A percentile compares a stretch with the other conserved stretches of the same genome.
Evolutionary conservation across 495 filamentous ascomycete genomes (phyloP).

Genomic region (Monascus purpureus): DNA sequence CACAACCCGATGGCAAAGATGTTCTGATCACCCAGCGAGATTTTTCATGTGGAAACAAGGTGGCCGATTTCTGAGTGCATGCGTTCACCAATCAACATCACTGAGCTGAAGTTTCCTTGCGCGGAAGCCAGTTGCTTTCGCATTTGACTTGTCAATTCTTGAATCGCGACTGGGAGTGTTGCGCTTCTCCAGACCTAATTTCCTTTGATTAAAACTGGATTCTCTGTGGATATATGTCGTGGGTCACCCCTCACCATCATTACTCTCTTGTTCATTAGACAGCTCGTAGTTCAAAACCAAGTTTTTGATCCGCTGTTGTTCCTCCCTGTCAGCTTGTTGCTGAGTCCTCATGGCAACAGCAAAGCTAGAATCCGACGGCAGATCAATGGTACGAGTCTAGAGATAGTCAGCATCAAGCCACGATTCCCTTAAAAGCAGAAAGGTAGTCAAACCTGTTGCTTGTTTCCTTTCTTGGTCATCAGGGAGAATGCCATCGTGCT

Average conservation of each 20-base stretch:
- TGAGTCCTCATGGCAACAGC: constrained; percentile 91
- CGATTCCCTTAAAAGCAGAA: background rate
- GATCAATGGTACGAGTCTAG: constrained; percentile 83
- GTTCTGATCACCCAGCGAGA: too few relatives aligned
- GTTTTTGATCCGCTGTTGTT: constrained; percentile 96
- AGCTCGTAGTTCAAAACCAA: constrained; percentile 94
- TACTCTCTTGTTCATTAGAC: constrained; percentile 56
- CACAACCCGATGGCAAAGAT: too few relatives aligned
- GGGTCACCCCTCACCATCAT: constrained; percentile 40
- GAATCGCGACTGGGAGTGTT: constrained; percentile 18
- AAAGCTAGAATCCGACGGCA: constrained; percentile 89
- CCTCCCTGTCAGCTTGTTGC: constrained; percentile 86
- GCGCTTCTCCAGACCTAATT: constrained; percentile 22
- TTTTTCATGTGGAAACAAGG: too few relatives aligned
- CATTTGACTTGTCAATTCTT: constrained; percentile 51
- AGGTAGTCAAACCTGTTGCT: constrained; percentile 59
- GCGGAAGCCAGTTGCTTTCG: constrained; percentile 64
- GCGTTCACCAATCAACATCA: constrained; percentile 86
- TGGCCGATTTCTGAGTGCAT: too few relatives aligned
- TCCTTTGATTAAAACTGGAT: background rate
- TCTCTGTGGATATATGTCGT: too few relatives aligned
- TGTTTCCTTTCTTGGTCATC: constrained; percentile 90
- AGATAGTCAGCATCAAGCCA: constrained; percentile 3
- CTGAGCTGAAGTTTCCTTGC: constrained; percentile 86
- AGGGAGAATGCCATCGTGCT: constrained; percentile 88